Evolutionary conservation across 257 asterid genomes (phyloP).

Genomic region (Nicotiana otophora): DNA sequence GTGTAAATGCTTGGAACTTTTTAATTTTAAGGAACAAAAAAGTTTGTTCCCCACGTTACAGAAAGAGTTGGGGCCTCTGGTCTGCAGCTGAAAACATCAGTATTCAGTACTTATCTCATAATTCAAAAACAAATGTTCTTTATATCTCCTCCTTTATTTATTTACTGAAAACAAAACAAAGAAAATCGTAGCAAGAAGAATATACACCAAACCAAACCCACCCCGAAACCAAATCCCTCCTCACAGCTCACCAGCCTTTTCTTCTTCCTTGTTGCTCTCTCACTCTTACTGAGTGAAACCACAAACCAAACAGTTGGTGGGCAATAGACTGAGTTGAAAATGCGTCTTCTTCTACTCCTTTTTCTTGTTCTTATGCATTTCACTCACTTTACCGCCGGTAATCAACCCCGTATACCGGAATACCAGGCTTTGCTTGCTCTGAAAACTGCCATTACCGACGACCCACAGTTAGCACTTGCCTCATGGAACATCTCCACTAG

Average conservation of each 20-base stretch:
- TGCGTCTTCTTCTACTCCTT: conserved; percentile 45
- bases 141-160: not conserved
- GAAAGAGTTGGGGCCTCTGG: not conserved
- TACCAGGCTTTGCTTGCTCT: conserved; percentile 54
- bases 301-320: not conserved
- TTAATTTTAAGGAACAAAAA: not conserved
- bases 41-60: conserved; percentile 4
- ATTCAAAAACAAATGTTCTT: not conserved
- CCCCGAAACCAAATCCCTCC: not conserved
- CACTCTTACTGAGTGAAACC: not conserved
- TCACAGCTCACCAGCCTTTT: not conserved
- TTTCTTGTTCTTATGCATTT: conserved; percentile 37
- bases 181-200: not conserved
- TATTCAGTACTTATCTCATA: not conserved
- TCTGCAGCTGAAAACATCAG: not conserved
- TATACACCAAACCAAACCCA: conserved; percentile 6
- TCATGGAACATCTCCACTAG: conserved; percentile 54
- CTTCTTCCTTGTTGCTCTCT: not conserved
- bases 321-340: conserved; percentile 18
- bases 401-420: conserved; percentile 41
- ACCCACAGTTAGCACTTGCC: conserved; percentile 51
- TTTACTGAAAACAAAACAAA: not conserved
- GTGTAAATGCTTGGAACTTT: conserved; percentile 8
- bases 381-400: conserved; percentile 24
- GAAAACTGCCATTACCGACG: conserved; percentile 61